These are phyloP conservation scores for Blastosporella zonata DNA, from an alignment of 1,284 basidiomycete species.

Conservation along the genomic window DNA sequence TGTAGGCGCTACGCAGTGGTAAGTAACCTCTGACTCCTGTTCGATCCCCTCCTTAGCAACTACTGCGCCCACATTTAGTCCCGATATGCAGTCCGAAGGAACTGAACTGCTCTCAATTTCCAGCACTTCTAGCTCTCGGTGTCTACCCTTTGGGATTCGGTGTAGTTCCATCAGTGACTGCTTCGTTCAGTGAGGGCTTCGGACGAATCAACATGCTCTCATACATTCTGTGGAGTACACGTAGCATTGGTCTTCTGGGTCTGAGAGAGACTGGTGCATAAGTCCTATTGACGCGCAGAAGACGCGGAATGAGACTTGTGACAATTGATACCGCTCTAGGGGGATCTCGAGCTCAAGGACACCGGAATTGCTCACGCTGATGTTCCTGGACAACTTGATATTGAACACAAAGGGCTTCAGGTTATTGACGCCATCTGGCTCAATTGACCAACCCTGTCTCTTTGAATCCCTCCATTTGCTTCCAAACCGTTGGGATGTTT, in stretches of 20 bases:
- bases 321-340: slow-evolving; percentile 46
- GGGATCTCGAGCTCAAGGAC: slow-evolving; percentile 48
- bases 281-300: slow-evolving; percentile 61
- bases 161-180: slow-evolving; percentile 65
- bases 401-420: no score
- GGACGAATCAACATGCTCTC: slow-evolving; percentile 38
- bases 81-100: slow-evolving; percentile 54
- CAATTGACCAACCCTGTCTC: slow-evolving; percentile 58
- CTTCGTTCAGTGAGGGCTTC: slow-evolving; percentile 77
- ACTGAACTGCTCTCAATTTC: slow-evolving; percentile 53
- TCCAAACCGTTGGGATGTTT: slow-evolving; percentile 61
- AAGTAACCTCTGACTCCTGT: not conserved
- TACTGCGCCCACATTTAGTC: slow-evolving; percentile 52
- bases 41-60: slow-evolving; percentile 37
- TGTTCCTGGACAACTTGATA: slow-evolving; percentile 57
- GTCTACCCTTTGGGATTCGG: slow-evolving; percentile 70
- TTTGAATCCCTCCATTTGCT: slow-evolving; percentile 55
- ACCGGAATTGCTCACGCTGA: slow-evolving; percentile 76
- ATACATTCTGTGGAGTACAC: slow-evolving; percentile 33
- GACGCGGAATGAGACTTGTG: slow-evolving; percentile 59
- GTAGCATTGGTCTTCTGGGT: slow-evolving; percentile 43
- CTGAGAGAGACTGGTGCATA: slow-evolving; percentile 63
- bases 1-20: slow-evolving; percentile 29
- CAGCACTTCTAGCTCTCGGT: slow-evolving; percentile 59
- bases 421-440: slow-evolving; percentile 11